phyloP scores from a whole-genome alignment of 2,329 filamentous ascomycete genomes.

The Trichoderma gracile region DNA sequence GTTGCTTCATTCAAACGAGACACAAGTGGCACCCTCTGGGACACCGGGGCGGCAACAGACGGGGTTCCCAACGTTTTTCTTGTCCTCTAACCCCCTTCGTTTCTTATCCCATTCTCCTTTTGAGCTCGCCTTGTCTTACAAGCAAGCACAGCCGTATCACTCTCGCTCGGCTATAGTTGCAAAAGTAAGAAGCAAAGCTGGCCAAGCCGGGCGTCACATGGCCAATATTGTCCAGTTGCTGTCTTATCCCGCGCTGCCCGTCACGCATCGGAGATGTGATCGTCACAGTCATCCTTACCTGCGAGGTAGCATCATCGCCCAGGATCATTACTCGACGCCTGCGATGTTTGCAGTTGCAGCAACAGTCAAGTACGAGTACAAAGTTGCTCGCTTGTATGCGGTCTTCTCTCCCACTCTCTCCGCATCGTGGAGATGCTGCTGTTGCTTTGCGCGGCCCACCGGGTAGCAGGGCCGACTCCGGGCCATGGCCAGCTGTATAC shows the following conservation, averaged over 20 bases:
- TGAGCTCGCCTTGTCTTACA: background rate
- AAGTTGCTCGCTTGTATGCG: no score
- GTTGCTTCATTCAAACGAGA: slow-evolving; percentile 11
- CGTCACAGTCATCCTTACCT: slow-evolving; percentile 9
- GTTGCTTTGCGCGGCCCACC: background rate
- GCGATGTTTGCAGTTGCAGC: background rate
- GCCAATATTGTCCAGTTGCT: background rate
- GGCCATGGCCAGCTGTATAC: background rate
- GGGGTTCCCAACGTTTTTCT: background rate
- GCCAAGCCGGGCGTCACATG: slow-evolving; percentile 2
- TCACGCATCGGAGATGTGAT: slow-evolving; percentile 4
- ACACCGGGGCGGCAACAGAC: background rate
- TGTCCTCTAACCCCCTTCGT: no score
- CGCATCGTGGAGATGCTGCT: background rate
- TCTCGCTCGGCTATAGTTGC: slow-evolving; percentile 11
- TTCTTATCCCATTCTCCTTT: no score
- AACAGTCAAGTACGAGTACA: no score
- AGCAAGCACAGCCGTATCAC: background rate
- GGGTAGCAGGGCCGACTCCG: background rate
- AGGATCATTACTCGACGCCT: slow-evolving; percentile 3
- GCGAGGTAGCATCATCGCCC: background rate
- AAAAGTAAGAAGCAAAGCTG: background rate
- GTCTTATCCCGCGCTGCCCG: background rate
- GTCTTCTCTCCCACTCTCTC: background rate
- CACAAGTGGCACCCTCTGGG: background rate